Evolutionary conservation across 768 basidiomycete genomes (phyloP), one percentile per base, ranked within the genome.

Genomic region (Boletus subcaerulescens): DNA sequence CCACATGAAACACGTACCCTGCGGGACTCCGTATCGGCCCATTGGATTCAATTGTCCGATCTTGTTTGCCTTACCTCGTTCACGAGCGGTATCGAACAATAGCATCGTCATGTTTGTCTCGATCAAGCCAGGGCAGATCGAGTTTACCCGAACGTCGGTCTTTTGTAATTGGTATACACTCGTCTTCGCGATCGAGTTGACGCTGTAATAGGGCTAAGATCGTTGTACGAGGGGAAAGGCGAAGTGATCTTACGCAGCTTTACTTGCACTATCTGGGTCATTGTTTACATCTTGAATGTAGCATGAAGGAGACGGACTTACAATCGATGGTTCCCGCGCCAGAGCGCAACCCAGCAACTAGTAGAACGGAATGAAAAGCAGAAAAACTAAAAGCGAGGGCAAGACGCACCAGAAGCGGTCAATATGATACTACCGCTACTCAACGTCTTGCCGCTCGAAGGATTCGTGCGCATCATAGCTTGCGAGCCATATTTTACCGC

Each of bases 61-160:
- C 73, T 87, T 93, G 48, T 74, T 73, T 18, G 73, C 78, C n/a
- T 77, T 88, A 10, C 94, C 94, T 24, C 85, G 80, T 54, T 82
- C 69, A 22, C 88, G 83, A 29, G 94, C 94, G 46, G 79, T 79
- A 26, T 89, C 83, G 63, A 98, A 98, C 32, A 86, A 79, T n/a
- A 60, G 65, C 46, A 71, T 74, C 3, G 95, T 95, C 92, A 98
- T 97, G 47, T 86, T 89, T 10, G 94, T 98, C 75, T 96, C 90
- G 64, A 97, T 93, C 53, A 97, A 73, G 14, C 93, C 94, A 6
- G 95, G 95, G 65, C 93, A 95, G 61, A 97, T 84, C 42, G 86
- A 77, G 70, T 93, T 96, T 58, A 97, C 87, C 42, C 95, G 89
- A 60, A 98, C 80, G 70, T 93, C 88, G 1, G 84, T 86, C 66